Evolutionary conservation across 805 yeast genomes (phyloP).

Genomic region (Lachancea dasiensis): DNA sequence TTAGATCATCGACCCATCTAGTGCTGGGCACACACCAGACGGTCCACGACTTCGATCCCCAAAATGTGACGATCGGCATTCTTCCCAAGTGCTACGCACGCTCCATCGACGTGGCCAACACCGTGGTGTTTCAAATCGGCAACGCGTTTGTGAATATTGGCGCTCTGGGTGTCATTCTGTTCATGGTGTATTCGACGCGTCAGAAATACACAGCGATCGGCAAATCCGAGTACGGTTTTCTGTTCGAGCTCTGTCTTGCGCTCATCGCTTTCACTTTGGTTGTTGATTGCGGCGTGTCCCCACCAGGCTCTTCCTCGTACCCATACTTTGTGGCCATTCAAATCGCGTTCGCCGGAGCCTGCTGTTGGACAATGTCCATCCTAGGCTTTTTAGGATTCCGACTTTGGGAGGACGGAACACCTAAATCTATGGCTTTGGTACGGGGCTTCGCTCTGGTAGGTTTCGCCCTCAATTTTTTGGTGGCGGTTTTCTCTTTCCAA

Average conservation of each 20-base stretch:
- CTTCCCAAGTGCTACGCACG: conserved; percentile 79
- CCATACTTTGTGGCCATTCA: conserved; percentile 83
- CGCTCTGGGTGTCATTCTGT: conserved; percentile 54
- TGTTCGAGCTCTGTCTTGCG: conserved; percentile 54
- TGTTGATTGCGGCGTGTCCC: conserved; percentile 89
- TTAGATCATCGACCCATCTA: conserved; percentile 44
- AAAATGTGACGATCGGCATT: conserved; percentile 49
- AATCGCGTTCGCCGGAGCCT: conserved; percentile 63
- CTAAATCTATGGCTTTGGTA: conserved; percentile 50
- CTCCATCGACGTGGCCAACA: conserved; percentile 81
- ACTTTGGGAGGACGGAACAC: conserved; percentile 92
- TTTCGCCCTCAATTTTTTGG: conserved; percentile 60
- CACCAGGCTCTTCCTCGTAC: conserved; percentile 71
- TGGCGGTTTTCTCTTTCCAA: conserved; percentile 68
- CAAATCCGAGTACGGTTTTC: conserved; percentile 73
- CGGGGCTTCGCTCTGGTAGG: conserved; percentile 48
- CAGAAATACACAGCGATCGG: conserved; percentile 94
- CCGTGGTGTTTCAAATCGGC: conserved; percentile 84
- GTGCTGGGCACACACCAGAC: conserved; percentile 17
- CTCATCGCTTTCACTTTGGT: conserved; percentile 61
- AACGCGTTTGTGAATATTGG: conserved; percentile 81
- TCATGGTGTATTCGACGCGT: conserved; percentile 72
- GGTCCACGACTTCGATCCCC: conserved; percentile 17
- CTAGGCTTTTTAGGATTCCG: conserved; percentile 82
- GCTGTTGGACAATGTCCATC: conserved; percentile 61